Evolutionary conservation across 176 grass and related monocot species (phyloP).

Genomic region (Themeda triandra): DNA sequence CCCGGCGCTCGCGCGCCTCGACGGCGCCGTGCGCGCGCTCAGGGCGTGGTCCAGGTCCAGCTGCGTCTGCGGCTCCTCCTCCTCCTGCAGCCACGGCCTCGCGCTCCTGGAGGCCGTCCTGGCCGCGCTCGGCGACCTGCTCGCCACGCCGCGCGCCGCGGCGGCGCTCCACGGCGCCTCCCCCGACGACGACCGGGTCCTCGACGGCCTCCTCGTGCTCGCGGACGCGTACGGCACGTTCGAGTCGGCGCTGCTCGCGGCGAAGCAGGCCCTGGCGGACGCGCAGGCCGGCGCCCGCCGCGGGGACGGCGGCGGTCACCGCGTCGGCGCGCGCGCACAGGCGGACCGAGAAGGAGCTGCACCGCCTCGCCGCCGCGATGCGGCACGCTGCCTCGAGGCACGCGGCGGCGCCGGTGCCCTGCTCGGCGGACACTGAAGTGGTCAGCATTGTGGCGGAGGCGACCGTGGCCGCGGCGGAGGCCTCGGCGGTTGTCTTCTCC

Average conservation of each 20-base stretch:
- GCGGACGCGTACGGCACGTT: conserved; percentile 63
- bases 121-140: conserved; percentile 28
- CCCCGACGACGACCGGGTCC: not conserved
- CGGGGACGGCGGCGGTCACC: conserved; percentile 30
- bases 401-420: not conserved
- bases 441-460: conserved; percentile 12
- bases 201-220: conserved; percentile 62
- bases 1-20: conserved; percentile 29
- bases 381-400: conserved; percentile 18
- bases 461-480: conserved; percentile 14
- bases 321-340: conserved; percentile 13
- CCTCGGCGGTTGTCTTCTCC: conserved; percentile 34
- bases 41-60: conserved; percentile 14
- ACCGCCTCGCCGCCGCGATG: conserved; percentile 32
- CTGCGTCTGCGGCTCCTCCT: not conserved
- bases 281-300: conserved; percentile 28
- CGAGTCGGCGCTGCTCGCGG: conserved; percentile 31
- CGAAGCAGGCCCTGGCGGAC: conserved; percentile 31
- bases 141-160: conserved; percentile 43
- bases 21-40: conserved; percentile 28
- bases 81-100: not conserved
- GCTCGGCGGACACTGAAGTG: not conserved
- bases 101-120: conserved; percentile 23
- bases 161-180: conserved; percentile 15
- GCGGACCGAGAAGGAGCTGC: conserved; percentile 39